A percentile compares a stretch with the other conserved stretches of the same genome.
phyloP scores from a whole-genome alignment of 805 yeast species.

The Zygosaccharomyces bailii region DNA sequence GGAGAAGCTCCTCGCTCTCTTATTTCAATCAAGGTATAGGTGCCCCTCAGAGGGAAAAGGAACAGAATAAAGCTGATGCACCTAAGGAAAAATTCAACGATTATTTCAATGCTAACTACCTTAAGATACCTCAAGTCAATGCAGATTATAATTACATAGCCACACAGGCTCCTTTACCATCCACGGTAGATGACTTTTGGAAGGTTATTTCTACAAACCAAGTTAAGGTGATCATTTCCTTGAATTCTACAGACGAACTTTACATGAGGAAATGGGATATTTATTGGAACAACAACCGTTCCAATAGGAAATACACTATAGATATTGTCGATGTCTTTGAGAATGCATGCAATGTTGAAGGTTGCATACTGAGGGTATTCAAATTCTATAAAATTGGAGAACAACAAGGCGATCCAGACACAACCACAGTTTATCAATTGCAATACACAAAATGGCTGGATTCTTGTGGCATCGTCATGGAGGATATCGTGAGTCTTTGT shows the following conservation, averaged over 20 bases:
- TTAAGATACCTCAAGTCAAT: constrained; percentile 42
- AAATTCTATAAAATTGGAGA: constrained; percentile 19
- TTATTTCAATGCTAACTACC: constrained; percentile 86
- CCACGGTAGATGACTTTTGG: constrained; percentile 88
- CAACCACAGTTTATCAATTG: constrained; percentile 58
- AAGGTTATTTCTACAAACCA: constrained; percentile 64
- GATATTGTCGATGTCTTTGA: constrained; percentile 36
- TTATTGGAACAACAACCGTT: constrained; percentile 64
- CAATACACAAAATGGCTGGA: constrained; percentile 84
- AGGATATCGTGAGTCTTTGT: constrained; percentile 33
- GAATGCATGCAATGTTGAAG: constrained; percentile 31
- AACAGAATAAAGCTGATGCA: constrained; percentile 10
- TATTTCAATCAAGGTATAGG: constrained; percentile 9
- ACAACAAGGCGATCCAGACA: constrained; percentile 35
- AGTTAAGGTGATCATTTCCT: constrained; percentile 67
- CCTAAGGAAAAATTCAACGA: constrained; percentile 38
- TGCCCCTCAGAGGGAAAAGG: constrained; percentile 3
- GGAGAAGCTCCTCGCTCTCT: constrained; percentile 12
- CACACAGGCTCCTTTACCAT: constrained; percentile 81
- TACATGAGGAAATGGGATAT: constrained; percentile 76
- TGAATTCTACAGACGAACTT: constrained; percentile 72
- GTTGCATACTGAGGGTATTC: constrained; percentile 36
- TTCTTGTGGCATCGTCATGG: constrained; percentile 56
- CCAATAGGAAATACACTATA: constrained; percentile 28
- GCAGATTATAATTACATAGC: constrained; percentile 59